Base-by-base conservation (phyloP, 129 eudicot genomes). In the Lactuca saligna region DNA sequence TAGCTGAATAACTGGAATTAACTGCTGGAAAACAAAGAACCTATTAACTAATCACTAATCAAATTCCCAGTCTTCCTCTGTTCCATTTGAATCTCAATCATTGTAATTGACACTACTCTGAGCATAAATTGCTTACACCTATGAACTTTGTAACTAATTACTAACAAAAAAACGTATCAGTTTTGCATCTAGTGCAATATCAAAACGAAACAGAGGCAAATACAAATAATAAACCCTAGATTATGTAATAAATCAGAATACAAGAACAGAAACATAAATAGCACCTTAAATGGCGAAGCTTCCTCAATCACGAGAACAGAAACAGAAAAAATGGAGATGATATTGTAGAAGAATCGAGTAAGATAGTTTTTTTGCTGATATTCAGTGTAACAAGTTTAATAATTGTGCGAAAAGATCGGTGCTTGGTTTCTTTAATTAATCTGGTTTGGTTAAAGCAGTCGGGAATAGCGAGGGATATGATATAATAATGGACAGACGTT, bases 221-320 rank as follows among this genome's bases (percentile, higher is more conserved):
- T 61, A 67, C 25, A 59, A 29, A 11, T 29, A 7, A 50, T 38
- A 39, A 76, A 39, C 70, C 80, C 64, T 68, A 61, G 57, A 39
- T 69, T 53, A 32, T 69, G 17, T 16, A 54, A 54, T 25, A 2
- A 9, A 61, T 10, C 46, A 50, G 7, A 11, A 54, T 13, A 17
- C 5, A 64, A 55, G 11, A 15, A 7, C 53, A 0, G 9, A 48
- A 72, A 70, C 56, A 49, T 32, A 15, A 25, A 62, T 7, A 62
- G 77, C 4, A 75, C 49, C 74, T 75, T 13, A n/a, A 66, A 11
- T 44, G 46, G 10, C 12, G 77, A 73, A 72, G 55, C 70, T 62
- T 63, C 63, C 32, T 17, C 17, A 57, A 49, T 66, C 73, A 75
- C 62, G 17, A 17, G 79, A 66, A 34, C 74, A 48, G 66, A 35